Conservation (phyloP, 2,329 filamentous ascomycete genomes). For the Pseudocercospora ulei region DNA sequence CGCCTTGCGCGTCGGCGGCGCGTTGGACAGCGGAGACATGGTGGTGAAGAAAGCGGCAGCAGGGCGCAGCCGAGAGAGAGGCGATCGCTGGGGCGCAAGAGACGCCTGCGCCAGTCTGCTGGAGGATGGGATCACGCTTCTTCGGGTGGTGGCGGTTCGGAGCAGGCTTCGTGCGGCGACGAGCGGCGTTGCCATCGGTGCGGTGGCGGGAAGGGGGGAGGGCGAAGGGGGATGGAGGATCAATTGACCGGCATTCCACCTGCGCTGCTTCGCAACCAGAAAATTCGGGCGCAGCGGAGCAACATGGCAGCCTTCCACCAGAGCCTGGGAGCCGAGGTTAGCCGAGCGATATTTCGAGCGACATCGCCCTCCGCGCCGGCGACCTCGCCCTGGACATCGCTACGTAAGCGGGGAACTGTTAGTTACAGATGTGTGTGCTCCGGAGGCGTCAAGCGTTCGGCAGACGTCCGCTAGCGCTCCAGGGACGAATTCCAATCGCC, state of each 20-base stretch:
- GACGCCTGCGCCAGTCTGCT: constrained; percentile 24
- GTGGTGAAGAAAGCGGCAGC: constrained; percentile 30
- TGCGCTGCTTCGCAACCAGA: background rate
- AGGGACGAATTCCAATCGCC: constrained; percentile 10
- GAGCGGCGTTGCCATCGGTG: constrained; percentile 26
- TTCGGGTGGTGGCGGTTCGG: constrained; percentile 28
- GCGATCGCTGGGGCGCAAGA: constrained; percentile 13
- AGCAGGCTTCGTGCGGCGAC: constrained; percentile 36
- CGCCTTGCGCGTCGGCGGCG: constrained; percentile 28
- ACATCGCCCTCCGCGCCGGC: constrained; percentile 6
- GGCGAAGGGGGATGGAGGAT: constrained; percentile 3
- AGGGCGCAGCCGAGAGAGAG: constrained; percentile 18
- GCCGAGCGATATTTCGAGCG: constrained; percentile 1
- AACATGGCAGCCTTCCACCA: constrained; percentile 2
- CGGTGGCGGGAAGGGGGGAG: constrained; percentile 1
- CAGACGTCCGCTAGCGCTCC: constrained; percentile 14
- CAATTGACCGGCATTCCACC: background rate
- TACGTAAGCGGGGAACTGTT: background rate
- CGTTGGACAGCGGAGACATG: constrained; percentile 30
- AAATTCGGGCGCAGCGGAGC: constrained; percentile 2
- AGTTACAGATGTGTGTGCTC: constrained; percentile 7
- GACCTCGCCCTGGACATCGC: background rate
- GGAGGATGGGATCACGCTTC: constrained; percentile 26
- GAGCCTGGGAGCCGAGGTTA: constrained; percentile 8
- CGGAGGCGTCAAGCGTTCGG: constrained; percentile 19